These are phyloP conservation scores for Diospyros kaki DNA, from an alignment of 148 eudicot genomes.

Conservation along the genomic window DNA sequence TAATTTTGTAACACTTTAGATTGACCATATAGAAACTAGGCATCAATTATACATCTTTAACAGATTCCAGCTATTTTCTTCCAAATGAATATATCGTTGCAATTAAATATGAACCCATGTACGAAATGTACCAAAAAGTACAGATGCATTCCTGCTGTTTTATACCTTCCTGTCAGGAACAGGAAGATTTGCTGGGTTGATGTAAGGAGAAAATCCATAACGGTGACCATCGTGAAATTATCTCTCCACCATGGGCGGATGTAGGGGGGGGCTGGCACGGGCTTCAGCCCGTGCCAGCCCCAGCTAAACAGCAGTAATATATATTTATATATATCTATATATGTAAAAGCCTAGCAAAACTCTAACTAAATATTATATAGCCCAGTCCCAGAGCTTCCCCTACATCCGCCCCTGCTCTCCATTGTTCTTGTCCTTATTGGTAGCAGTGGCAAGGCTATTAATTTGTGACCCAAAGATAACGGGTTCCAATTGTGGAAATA, in stretches of 20 bases:
- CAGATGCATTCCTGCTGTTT: background rate
- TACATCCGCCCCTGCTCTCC: too few relatives aligned
- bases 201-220: background rate
- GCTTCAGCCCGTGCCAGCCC: too few relatives aligned
- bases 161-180: background rate
- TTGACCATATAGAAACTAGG: background rate
- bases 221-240: background rate
- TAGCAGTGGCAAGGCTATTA: background rate
- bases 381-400: too few relatives aligned
- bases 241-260: too few relatives aligned
- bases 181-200: background rate
- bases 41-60: background rate
- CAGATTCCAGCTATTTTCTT: background rate
- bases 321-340: too few relatives aligned
- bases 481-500: too few relatives aligned
- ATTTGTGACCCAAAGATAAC: too few relatives aligned
- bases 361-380: too few relatives aligned
- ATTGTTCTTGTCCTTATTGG: background rate
- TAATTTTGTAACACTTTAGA: background rate
- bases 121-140: background rate
- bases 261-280: too few relatives aligned
- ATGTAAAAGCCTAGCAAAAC: too few relatives aligned
- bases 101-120: background rate
- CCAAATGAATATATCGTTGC: background rate
- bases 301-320: too few relatives aligned